These are phyloP conservation scores for Starmerella bombicola DNA, from an alignment of 805 yeast genomes.

Conservation along the genomic window DNA sequence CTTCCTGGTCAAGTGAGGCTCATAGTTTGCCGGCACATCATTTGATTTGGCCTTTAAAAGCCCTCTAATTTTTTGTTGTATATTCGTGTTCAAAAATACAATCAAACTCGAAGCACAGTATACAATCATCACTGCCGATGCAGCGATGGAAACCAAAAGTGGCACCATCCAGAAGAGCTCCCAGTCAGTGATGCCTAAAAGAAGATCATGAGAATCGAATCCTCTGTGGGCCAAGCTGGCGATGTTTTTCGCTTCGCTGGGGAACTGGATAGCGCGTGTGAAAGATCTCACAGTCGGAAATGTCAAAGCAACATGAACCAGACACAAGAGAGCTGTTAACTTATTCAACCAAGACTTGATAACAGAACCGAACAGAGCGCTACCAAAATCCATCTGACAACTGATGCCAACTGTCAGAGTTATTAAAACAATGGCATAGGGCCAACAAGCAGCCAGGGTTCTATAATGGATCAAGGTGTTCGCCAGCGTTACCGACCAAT, in stretches of 20 bases:
- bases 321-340: slow-evolving; percentile 22
- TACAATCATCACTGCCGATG: slow-evolving; percentile 11
- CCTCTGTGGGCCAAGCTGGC: slow-evolving; percentile 17
- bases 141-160: slow-evolving; percentile 15
- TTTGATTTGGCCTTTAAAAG: not conserved
- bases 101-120: slow-evolving; percentile 1
- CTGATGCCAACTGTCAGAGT: not conserved
- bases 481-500: slow-evolving; percentile 49
- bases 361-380: not conserved
- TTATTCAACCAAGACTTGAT: not conserved
- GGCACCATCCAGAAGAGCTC: slow-evolving; percentile 18
- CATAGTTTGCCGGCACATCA: not conserved
- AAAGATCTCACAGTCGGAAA: slow-evolving; percentile 13
- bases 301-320: slow-evolving; percentile 27
- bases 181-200: slow-evolving; percentile 19
- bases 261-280: slow-evolving; percentile 22
- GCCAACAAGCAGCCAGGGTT: slow-evolving; percentile 42
- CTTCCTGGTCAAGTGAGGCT: not conserved
- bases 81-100: not conserved
- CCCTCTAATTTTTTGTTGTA: not conserved
- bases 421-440: slow-evolving; percentile 37
- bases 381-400: slow-evolving; percentile 22
- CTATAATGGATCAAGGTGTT: slow-evolving; percentile 66
- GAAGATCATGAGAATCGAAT: slow-evolving; percentile 20
- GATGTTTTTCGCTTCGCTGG: slow-evolving; percentile 23